phyloP scores from a whole-genome alignment of 2,329 filamentous ascomycete species.

The Phaeosphaeria sp. region DNA sequence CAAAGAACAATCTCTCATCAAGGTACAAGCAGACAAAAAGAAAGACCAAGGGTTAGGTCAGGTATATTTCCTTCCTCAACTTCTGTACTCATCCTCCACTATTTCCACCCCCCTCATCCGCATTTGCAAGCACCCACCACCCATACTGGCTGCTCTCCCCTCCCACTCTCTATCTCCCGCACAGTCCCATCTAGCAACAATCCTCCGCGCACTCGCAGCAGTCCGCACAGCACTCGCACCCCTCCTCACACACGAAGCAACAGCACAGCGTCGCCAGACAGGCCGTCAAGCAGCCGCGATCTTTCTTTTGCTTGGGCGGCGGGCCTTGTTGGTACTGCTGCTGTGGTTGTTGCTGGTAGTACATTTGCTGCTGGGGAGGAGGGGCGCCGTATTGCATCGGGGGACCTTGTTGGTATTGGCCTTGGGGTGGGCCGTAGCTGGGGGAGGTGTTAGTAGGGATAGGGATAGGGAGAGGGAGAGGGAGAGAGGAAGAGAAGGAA shows the following conservation, averaged over 20 bases:
- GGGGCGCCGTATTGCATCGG: not conserved
- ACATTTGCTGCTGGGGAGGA: not conserved
- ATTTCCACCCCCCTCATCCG: not conserved
- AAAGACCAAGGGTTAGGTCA: not conserved
- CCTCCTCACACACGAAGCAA: constrained; percentile 69
- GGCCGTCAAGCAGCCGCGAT: constrained; percentile 39
- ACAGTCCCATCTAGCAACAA: constrained; percentile 27
- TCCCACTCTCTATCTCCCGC: not conserved
- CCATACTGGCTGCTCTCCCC: too few species aligned
- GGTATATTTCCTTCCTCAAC: not conserved
- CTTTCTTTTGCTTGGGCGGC: constrained; percentile 56
- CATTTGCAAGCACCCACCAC: too few species aligned
- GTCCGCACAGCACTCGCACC: constrained; percentile 69
- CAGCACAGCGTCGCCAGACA: constrained; percentile 60
- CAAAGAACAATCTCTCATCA: not conserved
- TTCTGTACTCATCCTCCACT: not conserved
- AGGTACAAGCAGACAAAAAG: not conserved
- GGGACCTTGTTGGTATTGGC: constrained; percentile 1
- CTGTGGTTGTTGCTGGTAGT: constrained; percentile 9
- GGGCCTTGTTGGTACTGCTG: constrained; percentile 55
- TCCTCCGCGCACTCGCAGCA: constrained; percentile 57
- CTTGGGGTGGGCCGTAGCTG: constrained; percentile 30
- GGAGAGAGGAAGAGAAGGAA: not conserved
- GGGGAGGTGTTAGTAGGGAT: not conserved
- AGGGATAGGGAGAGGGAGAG: not conserved